Evolutionary conservation across 495 filamentous ascomycete genomes (phyloP).

Genomic region (Stereocaulon alpinum): DNA sequence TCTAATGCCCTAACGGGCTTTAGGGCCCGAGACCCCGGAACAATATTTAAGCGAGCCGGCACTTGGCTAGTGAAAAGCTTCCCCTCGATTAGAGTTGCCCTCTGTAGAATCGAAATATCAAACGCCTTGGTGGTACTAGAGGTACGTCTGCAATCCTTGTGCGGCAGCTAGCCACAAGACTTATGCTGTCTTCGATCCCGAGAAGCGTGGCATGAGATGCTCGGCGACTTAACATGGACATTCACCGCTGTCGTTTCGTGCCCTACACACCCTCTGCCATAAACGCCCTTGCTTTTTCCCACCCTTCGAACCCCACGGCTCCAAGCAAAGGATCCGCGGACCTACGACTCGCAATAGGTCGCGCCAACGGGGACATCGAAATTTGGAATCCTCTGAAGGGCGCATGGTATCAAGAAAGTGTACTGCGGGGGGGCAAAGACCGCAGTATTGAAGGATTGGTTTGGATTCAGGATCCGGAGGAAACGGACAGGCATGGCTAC

Average conservation of each 20-base stretch:
- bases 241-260: slow-evolving; percentile 95
- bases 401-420: slow-evolving; percentile 80
- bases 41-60: neutral
- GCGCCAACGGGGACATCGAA: slow-evolving; percentile 93
- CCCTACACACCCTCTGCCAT: slow-evolving; percentile 89
- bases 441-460: slow-evolving; percentile 80
- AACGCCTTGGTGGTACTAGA: neutral
- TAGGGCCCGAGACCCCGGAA: neutral
- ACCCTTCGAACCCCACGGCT: slow-evolving; percentile 49
- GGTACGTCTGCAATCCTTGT: neutral
- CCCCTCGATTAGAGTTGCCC: slow-evolving; percentile 10
- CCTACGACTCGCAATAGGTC: slow-evolving; percentile 75
- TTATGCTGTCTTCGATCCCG: neutral
- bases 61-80: neutral
- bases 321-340: slow-evolving; percentile 43
- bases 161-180: neutral
- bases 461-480: slow-evolving; percentile 79
- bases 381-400: slow-evolving; percentile 91
- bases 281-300: slow-evolving; percentile 88
- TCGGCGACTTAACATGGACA: slow-evolving; percentile 54
- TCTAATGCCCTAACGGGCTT: no score
- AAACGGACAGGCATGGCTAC: slow-evolving; percentile 48
- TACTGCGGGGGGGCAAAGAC: slow-evolving; percentile 73
- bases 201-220: neutral
- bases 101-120: neutral